Base-by-base conservation (phyloP, 2,329 filamentous ascomycete species). In the Rutstroemia sp. region DNA sequence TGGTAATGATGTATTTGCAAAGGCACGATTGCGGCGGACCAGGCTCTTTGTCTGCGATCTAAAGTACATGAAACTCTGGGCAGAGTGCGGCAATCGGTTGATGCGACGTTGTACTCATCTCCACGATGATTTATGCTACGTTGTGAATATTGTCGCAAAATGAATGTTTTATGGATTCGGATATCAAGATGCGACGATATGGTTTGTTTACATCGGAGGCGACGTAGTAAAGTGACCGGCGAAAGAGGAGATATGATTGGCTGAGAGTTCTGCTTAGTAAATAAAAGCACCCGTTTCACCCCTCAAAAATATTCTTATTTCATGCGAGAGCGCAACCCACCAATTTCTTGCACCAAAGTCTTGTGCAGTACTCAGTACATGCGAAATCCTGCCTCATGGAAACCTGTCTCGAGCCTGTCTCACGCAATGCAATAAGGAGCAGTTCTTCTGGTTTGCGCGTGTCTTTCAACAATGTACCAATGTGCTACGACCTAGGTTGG, bases 101-200 rank as follows among this genome's bases (percentile, higher is more conserved):
- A 34, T 50, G 5, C 23, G 19, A 44, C 44, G 25, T 37, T 16
- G 30, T 50, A 37, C 42, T 55, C 23, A 34, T 51, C 39, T 50
- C 23, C 38, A 25, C 25, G 10, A 49, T 16, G 19, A 38, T 37
- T 17, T 42, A 41, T 55, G 39, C 10, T 44, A 30, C n/a, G 46
- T 37, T 55, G 47, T 51, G 38, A 45, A 50, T 55, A 51, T 55
- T 55, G 53, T 55, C 53, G 53, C 53, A 55, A 55, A 50, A 50
- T 55, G 38, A 25, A 50, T 55, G 17, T 25, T 42, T 8, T 50
- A 25, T 30, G 42, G 23, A 16, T 37, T 42, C 23, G 25, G 25
- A 44, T 25, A 25, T 55, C 25, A 34, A 54, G 45, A 49, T 55
- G 53, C 53, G 46, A 50, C 19, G 46, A 50, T 27, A 27, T 41